A percentile compares a stretch with the other conserved stretches of the same genome.
Conservation (phyloP, 192 early-diverging fungal genomes). For the Geosiphon pyriformis region DNA sequence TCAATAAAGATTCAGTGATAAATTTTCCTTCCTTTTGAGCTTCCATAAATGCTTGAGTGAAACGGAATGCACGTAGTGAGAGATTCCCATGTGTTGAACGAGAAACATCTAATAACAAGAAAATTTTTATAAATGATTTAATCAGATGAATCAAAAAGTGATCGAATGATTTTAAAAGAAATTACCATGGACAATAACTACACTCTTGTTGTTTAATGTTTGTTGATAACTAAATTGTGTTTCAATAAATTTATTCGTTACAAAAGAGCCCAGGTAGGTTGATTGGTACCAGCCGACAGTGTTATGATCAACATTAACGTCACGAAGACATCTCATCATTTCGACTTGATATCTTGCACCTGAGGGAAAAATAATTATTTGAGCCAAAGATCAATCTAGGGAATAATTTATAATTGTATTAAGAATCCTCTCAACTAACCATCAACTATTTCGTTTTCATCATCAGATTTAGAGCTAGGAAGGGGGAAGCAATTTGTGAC, state of each 20-base stretch:
- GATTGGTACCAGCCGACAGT: constrained; percentile 98
- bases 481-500: constrained; percentile 91
- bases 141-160: not conserved
- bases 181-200: constrained; percentile 83
- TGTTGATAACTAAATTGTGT: constrained; percentile 88
- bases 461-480: constrained; percentile 44
- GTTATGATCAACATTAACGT: constrained; percentile 94
- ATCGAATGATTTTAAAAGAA: not conserved
- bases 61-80: constrained; percentile 79
- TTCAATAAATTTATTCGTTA: constrained; percentile 87
- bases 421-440: too few species aligned
- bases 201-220: constrained; percentile 69
- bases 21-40: constrained; percentile 79
- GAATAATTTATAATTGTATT: too few species aligned
- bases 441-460: constrained; percentile 23
- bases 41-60: constrained; percentile 80
- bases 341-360: constrained; percentile 81
- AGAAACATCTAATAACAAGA: constrained; percentile 57
- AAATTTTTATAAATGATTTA: not conserved
- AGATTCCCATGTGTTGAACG: constrained; percentile 82
- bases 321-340: constrained; percentile 89
- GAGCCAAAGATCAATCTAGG: too few species aligned
- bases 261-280: constrained; percentile 80
- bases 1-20: constrained; percentile 71
- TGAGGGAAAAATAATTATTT: not conserved